Base-by-base conservation (phyloP, 805 yeast genomes). In the Candida boleticola region DNA sequence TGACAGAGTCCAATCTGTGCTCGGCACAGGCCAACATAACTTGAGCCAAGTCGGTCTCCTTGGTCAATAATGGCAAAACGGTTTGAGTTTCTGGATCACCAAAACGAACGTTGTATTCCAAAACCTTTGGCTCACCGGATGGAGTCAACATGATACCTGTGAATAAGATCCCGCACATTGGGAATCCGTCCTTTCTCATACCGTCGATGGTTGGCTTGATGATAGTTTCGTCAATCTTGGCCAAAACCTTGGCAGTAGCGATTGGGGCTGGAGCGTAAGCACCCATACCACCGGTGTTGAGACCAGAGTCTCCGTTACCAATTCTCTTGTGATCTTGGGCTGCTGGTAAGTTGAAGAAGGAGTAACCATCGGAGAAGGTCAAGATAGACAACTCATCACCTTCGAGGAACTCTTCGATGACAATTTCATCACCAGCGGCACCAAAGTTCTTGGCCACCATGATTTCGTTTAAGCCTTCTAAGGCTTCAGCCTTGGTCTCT, bases 41-140 rank as follows among this genome's bases (percentile, higher is more conserved):
- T 64, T 90, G 89, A 36, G 97, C 93, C 57, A 93, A 75, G 66
- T 93, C 99, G n/a, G 97, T 83, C 41, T 82, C 85, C 32, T 80
- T 79, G 36, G 87, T 71, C 49, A 93, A 71, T 57, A 93, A 74
- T 17, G 97, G 97, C 58, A 93, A 72, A 19, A 93, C 96, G 2
- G 97, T 87, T 72, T 93, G 99, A 27, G 98, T 93, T 70, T 93
- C 99, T 51, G 99, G 99, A 64, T 93, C 99, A 49, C 99, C 99
- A 54, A 93, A 95, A 68, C 99, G 83, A 39, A 95, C 98, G 55
- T 93, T 93, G 68, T 95, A 93, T 67, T 93, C 99, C 57, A 93
- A 74, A 3, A 90, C 97, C 69, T 89, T 88, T 52, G 99, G 98
- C 47, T 96, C 97, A 29, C 64, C 64, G 33, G 71, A 55, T n/a